Percentiles rank a stretch among this genome's conserved stretches.
Evolutionary conservation across 1,139 yeast genomes (phyloP).

Genomic region (Blastobotrys persicus): DNA sequence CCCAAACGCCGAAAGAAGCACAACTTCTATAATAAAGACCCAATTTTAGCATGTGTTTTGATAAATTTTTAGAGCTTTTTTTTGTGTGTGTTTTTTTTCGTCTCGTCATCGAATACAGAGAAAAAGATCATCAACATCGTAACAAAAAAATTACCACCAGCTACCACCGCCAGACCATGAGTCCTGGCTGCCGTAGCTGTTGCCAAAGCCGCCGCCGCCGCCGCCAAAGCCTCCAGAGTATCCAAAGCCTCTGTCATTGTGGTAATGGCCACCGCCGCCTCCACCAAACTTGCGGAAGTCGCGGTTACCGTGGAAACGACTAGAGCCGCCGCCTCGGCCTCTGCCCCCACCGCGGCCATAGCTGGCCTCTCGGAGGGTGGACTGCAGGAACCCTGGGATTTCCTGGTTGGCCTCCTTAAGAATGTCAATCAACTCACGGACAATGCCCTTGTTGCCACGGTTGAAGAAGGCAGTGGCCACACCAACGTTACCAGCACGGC

Average conservation of each 20-base stretch:
- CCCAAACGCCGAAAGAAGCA: conserved; percentile 12
- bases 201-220: conserved; percentile 37
- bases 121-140: conserved; percentile 7
- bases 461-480: conserved; percentile 96
- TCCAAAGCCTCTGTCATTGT: conserved; percentile 36
- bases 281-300: conserved; percentile 41
- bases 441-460: conserved; percentile 89
- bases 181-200: conserved; percentile 32
- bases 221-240: conserved; percentile 28
- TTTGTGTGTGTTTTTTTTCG: conserved; percentile 19
- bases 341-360: conserved; percentile 55
- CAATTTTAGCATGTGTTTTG: conserved; percentile 5
- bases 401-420: conserved; percentile 97
- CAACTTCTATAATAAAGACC: conserved; percentile 12
- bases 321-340: conserved; percentile 53
- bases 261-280: conserved; percentile 28
- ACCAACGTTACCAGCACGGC: conserved; percentile 99
- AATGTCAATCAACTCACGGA: conserved; percentile 82
- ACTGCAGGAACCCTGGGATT: conserved; percentile 82
- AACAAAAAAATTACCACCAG: conserved; percentile 10
- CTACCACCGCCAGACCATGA: conserved; percentile 20
- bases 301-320: conserved; percentile 34
- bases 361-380: conserved; percentile 75
- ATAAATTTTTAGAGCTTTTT: conserved; percentile 13
- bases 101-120: conserved; percentile 12